Evolutionary conservation across 257 asterid genomes (phyloP), one percentile per base, ranked within the genome.

Genomic region (Plantago ovata): DNA sequence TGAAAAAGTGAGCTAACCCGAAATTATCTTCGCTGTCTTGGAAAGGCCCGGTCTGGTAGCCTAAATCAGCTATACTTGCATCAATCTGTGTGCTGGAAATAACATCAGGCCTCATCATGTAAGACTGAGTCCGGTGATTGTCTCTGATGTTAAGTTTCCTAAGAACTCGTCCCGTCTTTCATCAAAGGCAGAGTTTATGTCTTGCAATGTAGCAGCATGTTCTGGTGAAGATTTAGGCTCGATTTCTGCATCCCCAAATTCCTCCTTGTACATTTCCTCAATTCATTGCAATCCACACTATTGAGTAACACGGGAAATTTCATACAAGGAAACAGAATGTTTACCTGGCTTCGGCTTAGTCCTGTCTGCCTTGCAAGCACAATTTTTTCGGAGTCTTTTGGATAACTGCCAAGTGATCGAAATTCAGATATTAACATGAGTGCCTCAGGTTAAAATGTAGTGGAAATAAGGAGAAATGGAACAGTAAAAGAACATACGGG

Each of bases 231-330:
- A 68, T 68, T 69, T 69, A 1, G 73, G 63, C 13, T 77, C 83
- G 13, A 70, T 72, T 65, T 75, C 94, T 23, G 84, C 65, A 40
- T 76, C 73, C 22, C 80, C 83, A 45, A 87, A 82, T 58, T 87
- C 94, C 22, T 87, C 95, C 78, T 84, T 87, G 81, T 87, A 84
- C 80, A 87, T 87, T 21, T 84, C 94, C 65, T 84, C 95, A 16
- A 87, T 84, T 28, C 36, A 28, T 28, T 28, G 36, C 7, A 28
- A 28, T 28, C n/a, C n/a, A n/a, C n/a, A n/a, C n/a, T n/a, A n/a
- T n/a, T n/a, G n/a, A n/a, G n/a, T 24, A 28, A 28, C 36, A 28
- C 7, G 36, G 36, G 2, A 28, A 28, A 8, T 28, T 28, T 28
- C 7, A 8, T 28, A 8, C 36, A 8, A 28, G 36, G 36, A 11